Conservation (phyloP, 176 grass and related monocot genomes). For the Oryza longistaminata region DNA sequence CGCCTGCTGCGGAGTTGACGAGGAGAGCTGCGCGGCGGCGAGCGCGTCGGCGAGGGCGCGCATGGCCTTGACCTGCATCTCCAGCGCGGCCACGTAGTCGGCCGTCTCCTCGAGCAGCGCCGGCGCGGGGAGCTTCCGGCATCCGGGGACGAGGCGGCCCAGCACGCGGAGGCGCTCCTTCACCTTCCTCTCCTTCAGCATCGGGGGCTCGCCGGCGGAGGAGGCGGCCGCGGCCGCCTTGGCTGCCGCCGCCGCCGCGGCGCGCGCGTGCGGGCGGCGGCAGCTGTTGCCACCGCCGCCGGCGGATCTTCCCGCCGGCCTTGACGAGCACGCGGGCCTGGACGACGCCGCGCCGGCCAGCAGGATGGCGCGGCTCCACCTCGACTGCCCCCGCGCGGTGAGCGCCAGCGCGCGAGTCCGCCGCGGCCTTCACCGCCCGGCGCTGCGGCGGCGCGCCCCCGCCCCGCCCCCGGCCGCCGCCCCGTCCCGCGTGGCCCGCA, state of each 20-base stretch:
- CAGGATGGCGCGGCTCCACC: constrained; percentile 96
- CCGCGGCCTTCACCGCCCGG: constrained; percentile 73
- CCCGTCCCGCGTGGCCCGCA: constrained; percentile 44
- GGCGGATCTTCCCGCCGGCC: constrained; percentile 59
- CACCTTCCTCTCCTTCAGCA: constrained; percentile 54
- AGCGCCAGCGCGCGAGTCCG: constrained; percentile 87
- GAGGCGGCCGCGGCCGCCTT: background rate
- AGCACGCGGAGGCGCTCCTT: constrained; percentile 78
- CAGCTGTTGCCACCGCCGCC: background rate
- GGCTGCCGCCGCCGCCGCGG: background rate
- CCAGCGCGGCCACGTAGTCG: constrained; percentile 87
- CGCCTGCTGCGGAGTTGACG: constrained; percentile 3
- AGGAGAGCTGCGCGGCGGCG: constrained; percentile 54
- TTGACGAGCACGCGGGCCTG: constrained; percentile 69
- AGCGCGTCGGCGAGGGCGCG: constrained; percentile 75
- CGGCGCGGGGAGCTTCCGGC: constrained; percentile 73
- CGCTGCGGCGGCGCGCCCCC: constrained; percentile 51
- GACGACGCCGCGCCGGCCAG: constrained; percentile 49
- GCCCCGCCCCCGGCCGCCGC: no score
- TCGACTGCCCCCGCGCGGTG: constrained; percentile 76
- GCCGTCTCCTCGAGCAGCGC: constrained; percentile 86
- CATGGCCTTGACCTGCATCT: constrained; percentile 98
- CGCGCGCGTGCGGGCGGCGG: constrained; percentile 35
- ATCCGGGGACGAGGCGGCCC: constrained; percentile 82
- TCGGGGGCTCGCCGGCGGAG: background rate